Evolutionary conservation across 257 asterid genomes (phyloP).

Genomic region (Solanum etuberosum): DNA sequence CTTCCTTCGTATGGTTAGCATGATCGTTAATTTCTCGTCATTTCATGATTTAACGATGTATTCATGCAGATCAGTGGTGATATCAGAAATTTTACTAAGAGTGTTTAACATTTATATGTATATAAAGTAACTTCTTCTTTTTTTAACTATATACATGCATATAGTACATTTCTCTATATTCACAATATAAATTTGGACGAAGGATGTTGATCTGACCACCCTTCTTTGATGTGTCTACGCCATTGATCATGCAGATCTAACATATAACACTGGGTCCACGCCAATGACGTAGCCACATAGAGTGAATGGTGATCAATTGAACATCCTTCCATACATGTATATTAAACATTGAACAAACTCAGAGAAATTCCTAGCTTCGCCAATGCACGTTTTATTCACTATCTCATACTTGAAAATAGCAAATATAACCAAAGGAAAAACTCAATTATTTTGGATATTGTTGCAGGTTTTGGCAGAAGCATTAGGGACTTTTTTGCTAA

Average conservation of each 20-base stretch:
- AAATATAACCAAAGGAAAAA: not conserved
- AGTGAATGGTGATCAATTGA: not conserved
- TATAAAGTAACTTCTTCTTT: not conserved
- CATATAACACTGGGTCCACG: not conserved
- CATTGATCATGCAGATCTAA: not conserved
- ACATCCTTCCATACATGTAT: not conserved
- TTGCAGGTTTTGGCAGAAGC: slow-evolving; percentile 74
- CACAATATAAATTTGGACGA: not conserved
- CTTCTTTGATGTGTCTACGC: not conserved
- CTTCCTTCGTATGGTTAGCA: not conserved
- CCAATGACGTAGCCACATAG: not conserved
- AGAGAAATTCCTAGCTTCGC: not conserved
- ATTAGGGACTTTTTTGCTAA: slow-evolving; percentile 51
- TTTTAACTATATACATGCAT: not conserved
- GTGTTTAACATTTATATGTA: not conserved
- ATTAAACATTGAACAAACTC: not conserved
- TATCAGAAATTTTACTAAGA: not conserved
- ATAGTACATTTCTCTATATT: not conserved
- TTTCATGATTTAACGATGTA: not conserved
- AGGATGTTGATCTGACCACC: not conserved
- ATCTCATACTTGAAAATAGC: not conserved
- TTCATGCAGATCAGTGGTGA: not conserved
- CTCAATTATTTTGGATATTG: not conserved
- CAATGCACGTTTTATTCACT: not conserved
- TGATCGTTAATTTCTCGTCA: not conserved